Evolutionary conservation across 176 grass and related monocot genomes (phyloP).

Genomic region (Areca catechu): DNA sequence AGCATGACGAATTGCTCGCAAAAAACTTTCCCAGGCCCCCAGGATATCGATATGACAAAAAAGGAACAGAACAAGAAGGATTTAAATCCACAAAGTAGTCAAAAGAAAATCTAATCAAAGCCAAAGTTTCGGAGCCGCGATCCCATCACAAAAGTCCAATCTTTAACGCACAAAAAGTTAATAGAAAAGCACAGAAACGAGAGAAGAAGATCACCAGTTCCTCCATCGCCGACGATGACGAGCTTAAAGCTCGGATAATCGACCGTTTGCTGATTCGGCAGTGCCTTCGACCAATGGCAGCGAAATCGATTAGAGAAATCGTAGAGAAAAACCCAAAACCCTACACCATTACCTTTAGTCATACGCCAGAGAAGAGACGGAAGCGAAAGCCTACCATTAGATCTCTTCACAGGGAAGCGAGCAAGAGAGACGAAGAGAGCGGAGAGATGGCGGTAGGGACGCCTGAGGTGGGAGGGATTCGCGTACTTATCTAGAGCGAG

Average conservation of each 20-base stretch:
- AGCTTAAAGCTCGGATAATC: slow-evolving; percentile 90
- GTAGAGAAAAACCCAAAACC: not conserved
- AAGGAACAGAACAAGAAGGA: too few relatives aligned
- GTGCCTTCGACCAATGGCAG: slow-evolving; percentile 32
- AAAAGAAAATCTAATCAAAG: too few relatives aligned
- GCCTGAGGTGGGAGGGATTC: slow-evolving; percentile 28
- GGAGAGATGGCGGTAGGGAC: not conserved
- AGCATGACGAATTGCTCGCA: too few relatives aligned
- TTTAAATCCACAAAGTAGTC: too few relatives aligned
- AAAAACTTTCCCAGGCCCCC: too few relatives aligned
- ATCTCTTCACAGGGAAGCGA: not conserved
- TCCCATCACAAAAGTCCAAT: too few relatives aligned
- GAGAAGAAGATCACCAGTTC: slow-evolving; percentile 46
- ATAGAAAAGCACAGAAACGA: too few relatives aligned
- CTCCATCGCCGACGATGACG: slow-evolving; percentile 79
- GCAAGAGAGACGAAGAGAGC: not conserved
- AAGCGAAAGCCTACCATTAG: slow-evolving; percentile 2
- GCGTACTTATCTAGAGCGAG: too few relatives aligned
- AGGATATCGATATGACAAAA: too few relatives aligned
- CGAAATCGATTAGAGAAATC: slow-evolving; percentile 5
- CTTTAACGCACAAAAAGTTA: too few relatives aligned
- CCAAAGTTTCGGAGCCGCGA: too few relatives aligned
- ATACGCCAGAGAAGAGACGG: not conserved
- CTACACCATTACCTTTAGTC: not conserved
- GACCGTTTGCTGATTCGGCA: slow-evolving; percentile 70